Evolutionary conservation across 169 alveolate species (phyloP).

Genomic region (Eimeria sp.): DNA sequence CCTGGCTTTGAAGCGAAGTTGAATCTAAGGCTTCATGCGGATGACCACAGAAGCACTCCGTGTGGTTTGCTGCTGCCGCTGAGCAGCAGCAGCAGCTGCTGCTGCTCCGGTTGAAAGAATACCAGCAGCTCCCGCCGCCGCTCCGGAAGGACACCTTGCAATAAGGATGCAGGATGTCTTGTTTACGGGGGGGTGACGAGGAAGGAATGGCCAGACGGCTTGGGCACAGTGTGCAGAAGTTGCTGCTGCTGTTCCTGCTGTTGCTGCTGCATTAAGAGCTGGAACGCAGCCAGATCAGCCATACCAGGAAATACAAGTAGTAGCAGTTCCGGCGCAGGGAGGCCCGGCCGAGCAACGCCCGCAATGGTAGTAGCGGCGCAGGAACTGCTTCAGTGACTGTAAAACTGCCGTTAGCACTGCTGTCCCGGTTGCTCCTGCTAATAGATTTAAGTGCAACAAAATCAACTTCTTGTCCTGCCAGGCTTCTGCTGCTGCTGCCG

Average conservation of each 20-base stretch:
- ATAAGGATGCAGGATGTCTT: not conserved
- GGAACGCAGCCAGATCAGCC: not conserved
- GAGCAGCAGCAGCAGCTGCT: conserved; percentile 67
- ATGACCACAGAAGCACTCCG: conserved; percentile 38
- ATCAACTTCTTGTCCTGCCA: not conserved
- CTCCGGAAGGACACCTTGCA: conserved; percentile 8
- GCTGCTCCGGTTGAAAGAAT: conserved; percentile 46
- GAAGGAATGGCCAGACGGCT: not conserved
- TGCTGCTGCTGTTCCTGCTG: conserved; percentile 40
- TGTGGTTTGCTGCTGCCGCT: conserved; percentile 46
- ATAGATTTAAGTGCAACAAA: not conserved
- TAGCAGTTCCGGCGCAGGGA: conserved; percentile 31
- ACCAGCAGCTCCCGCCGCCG: conserved; percentile 69
- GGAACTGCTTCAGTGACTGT: conserved; percentile 32
- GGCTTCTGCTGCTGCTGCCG: conserved; percentile 74
- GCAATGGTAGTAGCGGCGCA: conserved; percentile 21
- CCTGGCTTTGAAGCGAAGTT: not conserved
- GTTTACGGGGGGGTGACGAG: not conserved
- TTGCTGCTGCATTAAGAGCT: conserved; percentile 13
- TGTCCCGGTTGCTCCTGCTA: conserved; percentile 25
- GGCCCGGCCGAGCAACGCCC: conserved; percentile 30
- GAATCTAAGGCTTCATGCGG: conserved; percentile 57
- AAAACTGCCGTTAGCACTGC: conserved; percentile 17
- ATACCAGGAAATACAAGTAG: conserved; percentile 1
- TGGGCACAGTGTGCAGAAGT: conserved; percentile 3